These are phyloP conservation scores for Polygonum maritimum DNA, from an alignment of 148 eudicot genomes.

Conservation along the genomic window DNA sequence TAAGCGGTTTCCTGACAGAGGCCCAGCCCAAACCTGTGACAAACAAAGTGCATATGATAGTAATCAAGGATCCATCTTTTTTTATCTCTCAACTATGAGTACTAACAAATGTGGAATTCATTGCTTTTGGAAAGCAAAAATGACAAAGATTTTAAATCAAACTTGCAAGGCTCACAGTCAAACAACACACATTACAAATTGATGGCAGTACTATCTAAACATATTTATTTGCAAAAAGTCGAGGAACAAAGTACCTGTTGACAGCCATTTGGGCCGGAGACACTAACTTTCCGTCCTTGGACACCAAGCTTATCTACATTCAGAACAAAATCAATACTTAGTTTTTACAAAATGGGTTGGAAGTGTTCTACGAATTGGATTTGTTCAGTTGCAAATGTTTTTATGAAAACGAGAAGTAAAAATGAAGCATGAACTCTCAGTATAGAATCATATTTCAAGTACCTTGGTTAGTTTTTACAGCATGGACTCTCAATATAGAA, in stretches of 20 bases:
- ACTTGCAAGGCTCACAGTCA: neutral
- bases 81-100: neutral
- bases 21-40: slow-evolving; percentile 86
- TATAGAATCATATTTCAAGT: too few species aligned
- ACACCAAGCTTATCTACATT: slow-evolving; percentile 71
- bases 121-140: neutral
- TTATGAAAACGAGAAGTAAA: neutral
- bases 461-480: too few species aligned
- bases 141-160: neutral
- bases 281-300: slow-evolving; percentile 83
- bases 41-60: neutral
- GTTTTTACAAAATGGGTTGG: neutral
- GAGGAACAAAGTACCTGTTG: slow-evolving; percentile 40
- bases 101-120: neutral
- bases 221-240: neutral
- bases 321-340: neutral
- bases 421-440: neutral
- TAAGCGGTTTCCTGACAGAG: slow-evolving; percentile 54
- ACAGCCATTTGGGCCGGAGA: slow-evolving; percentile 51
- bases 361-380: neutral
- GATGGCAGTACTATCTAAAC: neutral
- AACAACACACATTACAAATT: neutral
- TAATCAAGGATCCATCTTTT: neutral
- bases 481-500: too few species aligned
- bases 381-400: neutral